phyloP scores from a whole-genome alignment of 2,329 filamentous ascomycete species.

The Trichoderma asperellum region DNA sequence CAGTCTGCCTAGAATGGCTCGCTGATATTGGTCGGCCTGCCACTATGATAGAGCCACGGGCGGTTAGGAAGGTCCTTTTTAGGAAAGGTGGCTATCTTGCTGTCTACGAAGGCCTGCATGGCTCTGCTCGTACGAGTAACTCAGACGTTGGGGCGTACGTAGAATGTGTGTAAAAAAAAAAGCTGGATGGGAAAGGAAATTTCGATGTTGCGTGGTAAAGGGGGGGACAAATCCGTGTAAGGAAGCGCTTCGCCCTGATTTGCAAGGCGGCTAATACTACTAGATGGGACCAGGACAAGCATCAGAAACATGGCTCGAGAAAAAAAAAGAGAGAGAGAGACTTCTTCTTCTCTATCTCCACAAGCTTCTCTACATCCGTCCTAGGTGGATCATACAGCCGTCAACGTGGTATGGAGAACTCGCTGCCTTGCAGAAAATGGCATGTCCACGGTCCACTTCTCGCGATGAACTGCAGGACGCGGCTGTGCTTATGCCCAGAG shows the following conservation, averaged over 20 bases:
- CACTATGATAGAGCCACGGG: conserved; percentile 38
- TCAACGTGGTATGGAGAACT: conserved; percentile 19
- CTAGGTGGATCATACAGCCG: conserved; percentile 12
- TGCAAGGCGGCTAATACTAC: conserved; percentile 22
- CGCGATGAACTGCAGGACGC: conserved; percentile 2
- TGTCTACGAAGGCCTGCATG: conserved; percentile 21
- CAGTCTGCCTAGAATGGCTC: conserved; percentile 46
- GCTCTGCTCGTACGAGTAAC: not conserved
- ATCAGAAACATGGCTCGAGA: not conserved
- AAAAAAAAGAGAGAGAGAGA: not conserved
- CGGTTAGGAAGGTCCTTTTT: conserved; percentile 31
- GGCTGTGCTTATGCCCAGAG: conserved; percentile 1
- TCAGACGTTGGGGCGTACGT: not conserved
- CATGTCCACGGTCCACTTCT: conserved; percentile 2
- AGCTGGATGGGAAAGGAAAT: not conserved
- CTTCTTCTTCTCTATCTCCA: conserved; percentile 13
- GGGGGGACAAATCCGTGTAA: not conserved
- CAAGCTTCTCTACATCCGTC: not conserved
- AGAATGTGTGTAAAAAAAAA: not conserved
- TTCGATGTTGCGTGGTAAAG: not conserved
- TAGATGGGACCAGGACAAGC: not conserved
- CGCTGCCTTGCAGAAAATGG: conserved; percentile 11
- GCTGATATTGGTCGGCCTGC: conserved; percentile 56
- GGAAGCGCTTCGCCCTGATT: conserved; percentile 20
- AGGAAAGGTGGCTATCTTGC: conserved; percentile 27